These are phyloP conservation scores for Stereocaulon alpinum DNA, from an alignment of 495 filamentous ascomycete species.

Conservation along the genomic window DNA sequence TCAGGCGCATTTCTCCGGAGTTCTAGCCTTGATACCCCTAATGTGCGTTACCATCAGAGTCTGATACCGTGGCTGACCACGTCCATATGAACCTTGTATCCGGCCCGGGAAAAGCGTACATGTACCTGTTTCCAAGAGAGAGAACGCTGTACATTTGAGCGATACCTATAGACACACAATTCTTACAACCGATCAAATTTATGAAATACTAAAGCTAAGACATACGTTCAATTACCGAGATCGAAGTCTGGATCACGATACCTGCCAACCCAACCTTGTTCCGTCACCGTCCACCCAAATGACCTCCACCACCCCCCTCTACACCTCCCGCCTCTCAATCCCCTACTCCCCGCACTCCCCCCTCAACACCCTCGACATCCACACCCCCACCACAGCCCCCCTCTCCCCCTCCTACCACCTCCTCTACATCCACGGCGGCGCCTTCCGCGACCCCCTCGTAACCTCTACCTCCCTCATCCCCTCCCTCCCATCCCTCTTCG, in stretches of 20 bases:
- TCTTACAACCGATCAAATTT: no score
- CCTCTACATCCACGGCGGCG: conserved; percentile 80
- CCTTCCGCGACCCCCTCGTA: conserved; percentile 68
- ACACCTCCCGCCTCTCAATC: conserved; percentile 15
- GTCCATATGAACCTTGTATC: background rate
- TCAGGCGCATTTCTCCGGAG: background rate
- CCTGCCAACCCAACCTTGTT: background rate
- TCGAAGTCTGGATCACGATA: background rate
- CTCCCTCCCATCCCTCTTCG: conserved; percentile 36
- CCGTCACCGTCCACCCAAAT: background rate
- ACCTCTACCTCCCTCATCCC: conserved; percentile 40
- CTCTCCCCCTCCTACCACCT: background rate
- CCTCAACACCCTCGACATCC: background rate
- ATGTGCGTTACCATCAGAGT: background rate
- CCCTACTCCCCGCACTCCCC: conserved; percentile 9
- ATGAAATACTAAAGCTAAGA: no score
- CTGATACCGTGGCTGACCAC: background rate
- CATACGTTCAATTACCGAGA: no score
- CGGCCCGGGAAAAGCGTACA: background rate
- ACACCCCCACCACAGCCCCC: background rate
- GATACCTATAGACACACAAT: no score
- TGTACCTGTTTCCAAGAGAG: background rate
- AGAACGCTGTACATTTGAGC: background rate
- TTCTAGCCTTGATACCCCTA: conserved; percentile 5
- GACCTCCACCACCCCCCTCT: background rate